Evolutionary conservation across 805 yeast species (phyloP), one percentile per base, ranked within the genome.

Genomic region (Wickerhamomyces kurtzmanii): DNA sequence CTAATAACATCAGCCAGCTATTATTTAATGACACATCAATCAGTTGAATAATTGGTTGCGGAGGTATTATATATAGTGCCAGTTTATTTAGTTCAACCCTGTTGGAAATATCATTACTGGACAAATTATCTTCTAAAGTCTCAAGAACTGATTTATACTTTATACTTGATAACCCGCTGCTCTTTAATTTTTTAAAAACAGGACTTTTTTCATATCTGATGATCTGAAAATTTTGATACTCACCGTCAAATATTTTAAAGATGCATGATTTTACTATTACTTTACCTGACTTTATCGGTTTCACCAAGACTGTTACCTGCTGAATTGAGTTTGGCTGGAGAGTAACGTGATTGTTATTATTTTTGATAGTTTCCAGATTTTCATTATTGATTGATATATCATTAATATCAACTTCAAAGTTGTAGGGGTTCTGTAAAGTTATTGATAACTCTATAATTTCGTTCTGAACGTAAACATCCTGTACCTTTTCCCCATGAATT

Each of bases 341-440:
- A 3, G 48, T 40, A 19, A 58, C 43, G 6, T 55, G 59, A 11
- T 30, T 33, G n/a, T n/a, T n/a, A n/a, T n/a, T n/a, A n/a, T n/a
- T n/a, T 23, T 34, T 48, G 43, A 31, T 46, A 7, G 42, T 43
- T 17, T 54, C 52, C 6, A 51, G 35, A 12, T 55, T 49, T 2
- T 37, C 29, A 5, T 55, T 41, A 5, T 42, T 38, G 3, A 78
- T 51, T 21, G 54, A 42, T 4, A 79, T 44, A 17, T 65, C 65
- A 12, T 60, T 57, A 5, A 87, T 54, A 21, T 71, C 75, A 10
- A 87, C 55, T 23, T 78, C 84, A 49, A 83, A 84, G 5, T 70
- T 68, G 53, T 73, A 84, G 7, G 95, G 94, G 47, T 89, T 89
- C 44, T 80, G 86, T 7, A 87, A 43, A 4, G 60, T 55, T 2